phyloP scores from a whole-genome alignment of 495 filamentous ascomycete genomes.

The Schizothecium vesticola region DNA sequence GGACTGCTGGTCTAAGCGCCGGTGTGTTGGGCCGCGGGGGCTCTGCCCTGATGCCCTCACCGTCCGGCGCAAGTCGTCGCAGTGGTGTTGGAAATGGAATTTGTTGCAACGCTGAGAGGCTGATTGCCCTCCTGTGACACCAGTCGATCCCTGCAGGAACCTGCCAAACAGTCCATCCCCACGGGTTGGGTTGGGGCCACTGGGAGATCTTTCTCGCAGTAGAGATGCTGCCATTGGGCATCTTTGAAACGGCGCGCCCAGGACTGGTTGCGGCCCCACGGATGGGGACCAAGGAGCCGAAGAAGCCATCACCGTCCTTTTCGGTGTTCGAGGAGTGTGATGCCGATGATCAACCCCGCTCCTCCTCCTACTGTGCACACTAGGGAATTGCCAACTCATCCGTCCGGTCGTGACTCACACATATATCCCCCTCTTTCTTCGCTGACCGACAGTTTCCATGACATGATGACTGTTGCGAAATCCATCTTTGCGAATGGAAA shows the following conservation, averaged over 20 bases:
- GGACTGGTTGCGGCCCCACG: background rate
- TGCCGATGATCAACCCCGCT: background rate
- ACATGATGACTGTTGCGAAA: slow-evolving; percentile 4
- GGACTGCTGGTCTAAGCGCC: background rate
- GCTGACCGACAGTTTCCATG: background rate
- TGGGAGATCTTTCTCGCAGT: background rate
- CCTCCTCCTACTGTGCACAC: background rate
- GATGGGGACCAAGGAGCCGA: background rate
- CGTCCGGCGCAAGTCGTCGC: background rate
- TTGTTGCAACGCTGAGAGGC: background rate
- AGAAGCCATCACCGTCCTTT: background rate
- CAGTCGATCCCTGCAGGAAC: slow-evolving; percentile 5
- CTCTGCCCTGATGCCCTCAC: background rate
- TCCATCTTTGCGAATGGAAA: background rate
- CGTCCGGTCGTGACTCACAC: slow-evolving; percentile 3
- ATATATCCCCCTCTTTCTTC: background rate
- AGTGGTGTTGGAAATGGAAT: background rate
- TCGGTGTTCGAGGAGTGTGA: background rate
- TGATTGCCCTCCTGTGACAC: background rate
- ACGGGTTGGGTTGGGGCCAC: background rate
- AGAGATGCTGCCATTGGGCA: background rate
- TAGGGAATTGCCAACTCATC: slow-evolving; percentile 3
- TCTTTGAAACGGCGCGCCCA: background rate
- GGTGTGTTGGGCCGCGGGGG: background rate
- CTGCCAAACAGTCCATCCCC: background rate